Conservation (phyloP, 345 rosid species). For the Citrus australasica region DNA sequence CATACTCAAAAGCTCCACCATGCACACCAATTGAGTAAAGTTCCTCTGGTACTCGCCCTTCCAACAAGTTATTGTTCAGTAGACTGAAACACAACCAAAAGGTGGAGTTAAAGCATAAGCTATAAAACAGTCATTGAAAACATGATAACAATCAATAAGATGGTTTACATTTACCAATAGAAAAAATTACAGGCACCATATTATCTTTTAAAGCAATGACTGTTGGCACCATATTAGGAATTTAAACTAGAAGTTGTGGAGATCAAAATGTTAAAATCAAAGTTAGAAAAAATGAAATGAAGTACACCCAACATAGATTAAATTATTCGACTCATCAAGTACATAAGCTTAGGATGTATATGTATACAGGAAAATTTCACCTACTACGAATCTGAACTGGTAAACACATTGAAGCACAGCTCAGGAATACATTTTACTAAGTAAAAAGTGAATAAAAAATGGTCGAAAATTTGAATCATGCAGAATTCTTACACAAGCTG, state of each 20-base stretch:
- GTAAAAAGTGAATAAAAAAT: background rate
- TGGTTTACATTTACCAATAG: background rate
- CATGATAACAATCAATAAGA: background rate
- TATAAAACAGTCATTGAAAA: background rate
- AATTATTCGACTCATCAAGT: background rate
- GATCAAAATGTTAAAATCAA: background rate
- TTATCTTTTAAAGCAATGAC: background rate
- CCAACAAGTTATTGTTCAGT: conserved; percentile 62
- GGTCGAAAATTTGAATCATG: background rate
- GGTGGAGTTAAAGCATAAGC: background rate
- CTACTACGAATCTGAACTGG: background rate
- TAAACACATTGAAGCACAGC: background rate
- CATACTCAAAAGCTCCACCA: conserved; percentile 94
- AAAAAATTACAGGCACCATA: background rate
- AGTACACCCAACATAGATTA: background rate
- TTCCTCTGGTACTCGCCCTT: conserved; percentile 85
- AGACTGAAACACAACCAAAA: conserved; percentile 41
- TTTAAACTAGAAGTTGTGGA: background rate
- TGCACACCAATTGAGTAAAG: conserved; percentile 86
- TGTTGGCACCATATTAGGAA: background rate
- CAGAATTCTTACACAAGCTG: conserved; percentile 63
- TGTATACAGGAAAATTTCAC: background rate
- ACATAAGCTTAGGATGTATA: background rate
- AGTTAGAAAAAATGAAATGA: background rate
- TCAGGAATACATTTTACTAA: background rate